A percentile compares a stretch with the other conserved stretches of the same genome.
These are phyloP conservation scores for Fusarium begoniae DNA, from an alignment of 2,329 filamentous ascomycete genomes.

Conservation along the genomic window DNA sequence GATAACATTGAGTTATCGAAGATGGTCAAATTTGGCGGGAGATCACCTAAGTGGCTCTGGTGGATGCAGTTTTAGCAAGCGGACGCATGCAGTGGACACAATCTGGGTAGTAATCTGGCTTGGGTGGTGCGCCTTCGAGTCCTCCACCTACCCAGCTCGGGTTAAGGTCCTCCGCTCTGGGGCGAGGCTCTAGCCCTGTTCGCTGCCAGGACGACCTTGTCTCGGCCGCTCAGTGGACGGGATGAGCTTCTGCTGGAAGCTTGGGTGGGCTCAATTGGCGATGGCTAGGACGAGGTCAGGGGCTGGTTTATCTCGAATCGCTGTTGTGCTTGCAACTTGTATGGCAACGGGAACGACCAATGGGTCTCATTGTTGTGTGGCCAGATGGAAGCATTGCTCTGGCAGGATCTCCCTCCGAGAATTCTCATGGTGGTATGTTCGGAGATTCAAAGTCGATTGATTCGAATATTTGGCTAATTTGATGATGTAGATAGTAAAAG, in stretches of 20 bases:
- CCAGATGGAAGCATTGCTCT: not conserved
- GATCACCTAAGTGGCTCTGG: slow-evolving; percentile 37
- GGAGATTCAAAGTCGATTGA: not conserved
- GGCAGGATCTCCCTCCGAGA: not conserved
- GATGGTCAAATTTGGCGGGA: slow-evolving; percentile 34
- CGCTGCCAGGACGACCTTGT: slow-evolving; percentile 32
- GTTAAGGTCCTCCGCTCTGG: slow-evolving; percentile 35
- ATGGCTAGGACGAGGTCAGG: slow-evolving; percentile 32
- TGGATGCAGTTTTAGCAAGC: slow-evolving; percentile 28
- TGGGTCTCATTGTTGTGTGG: not conserved
- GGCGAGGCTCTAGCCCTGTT: slow-evolving; percentile 36
- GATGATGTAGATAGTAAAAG: slow-evolving; percentile 22
- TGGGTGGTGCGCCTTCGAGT: slow-evolving; percentile 35
- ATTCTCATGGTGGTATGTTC: not conserved
- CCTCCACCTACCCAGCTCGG: slow-evolving; percentile 35
- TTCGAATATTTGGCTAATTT: not conserved
- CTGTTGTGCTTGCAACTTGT: slow-evolving; percentile 14
- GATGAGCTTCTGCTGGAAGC: slow-evolving; percentile 32
- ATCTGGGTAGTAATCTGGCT: slow-evolving; percentile 34
- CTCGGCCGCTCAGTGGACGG: slow-evolving; percentile 26
- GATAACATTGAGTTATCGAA: not conserved
- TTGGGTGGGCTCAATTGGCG: slow-evolving; percentile 26
- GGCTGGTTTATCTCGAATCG: slow-evolving; percentile 28
- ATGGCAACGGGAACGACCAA: not conserved
- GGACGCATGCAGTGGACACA: slow-evolving; percentile 29